These are phyloP conservation scores for Termitomyces eurrhizus DNA, from an alignment of 768 basidiomycete genomes.

Conservation along the genomic window DNA sequence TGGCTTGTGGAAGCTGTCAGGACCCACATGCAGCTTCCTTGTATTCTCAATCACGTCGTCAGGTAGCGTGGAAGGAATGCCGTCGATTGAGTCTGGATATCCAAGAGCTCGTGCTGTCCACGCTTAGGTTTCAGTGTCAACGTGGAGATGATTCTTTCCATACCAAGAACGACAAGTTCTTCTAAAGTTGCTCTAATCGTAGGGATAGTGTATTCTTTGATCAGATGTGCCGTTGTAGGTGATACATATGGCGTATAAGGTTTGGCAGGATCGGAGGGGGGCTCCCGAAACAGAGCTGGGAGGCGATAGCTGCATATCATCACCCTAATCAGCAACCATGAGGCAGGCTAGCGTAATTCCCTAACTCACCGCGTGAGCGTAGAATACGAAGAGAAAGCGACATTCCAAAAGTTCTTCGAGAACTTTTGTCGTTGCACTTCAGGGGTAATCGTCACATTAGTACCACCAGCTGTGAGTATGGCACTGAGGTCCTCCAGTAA, in stretches of 20 bases:
- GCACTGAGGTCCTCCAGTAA: constrained; percentile 41
- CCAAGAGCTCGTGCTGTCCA: constrained; percentile 17
- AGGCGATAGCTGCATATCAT: constrained; percentile 32
- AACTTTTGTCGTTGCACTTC: constrained; percentile 65
- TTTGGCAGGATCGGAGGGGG: constrained; percentile 31
- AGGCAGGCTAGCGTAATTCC: neutral
- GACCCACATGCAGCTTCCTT: constrained; percentile 30
- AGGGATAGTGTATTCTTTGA: constrained; percentile 42
- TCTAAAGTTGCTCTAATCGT: constrained; percentile 39
- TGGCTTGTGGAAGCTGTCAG: constrained; percentile 44
- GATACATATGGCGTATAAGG: constrained; percentile 37
- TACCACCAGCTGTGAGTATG: constrained; percentile 46
- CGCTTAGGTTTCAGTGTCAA: neutral
- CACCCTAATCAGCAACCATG: neutral
- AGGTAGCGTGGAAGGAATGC: constrained; percentile 41
- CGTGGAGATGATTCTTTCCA: neutral
- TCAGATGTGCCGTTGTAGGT: constrained; percentile 36
- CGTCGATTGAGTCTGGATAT: constrained; percentile 28
- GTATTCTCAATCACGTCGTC: constrained; percentile 36
- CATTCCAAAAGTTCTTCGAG: constrained; percentile 63
- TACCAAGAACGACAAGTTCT: constrained; percentile 43
- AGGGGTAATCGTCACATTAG: constrained; percentile 39
- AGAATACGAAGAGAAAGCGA: constrained; percentile 48
- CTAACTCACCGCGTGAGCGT: constrained; percentile 41
- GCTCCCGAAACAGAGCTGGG: constrained; percentile 47